Percentiles rank a stretch among this genome's conserved stretches.
phyloP scores from a whole-genome alignment of 225 moss, liverwort and hornwort genomes.

The Bryum argenteum region DNA sequence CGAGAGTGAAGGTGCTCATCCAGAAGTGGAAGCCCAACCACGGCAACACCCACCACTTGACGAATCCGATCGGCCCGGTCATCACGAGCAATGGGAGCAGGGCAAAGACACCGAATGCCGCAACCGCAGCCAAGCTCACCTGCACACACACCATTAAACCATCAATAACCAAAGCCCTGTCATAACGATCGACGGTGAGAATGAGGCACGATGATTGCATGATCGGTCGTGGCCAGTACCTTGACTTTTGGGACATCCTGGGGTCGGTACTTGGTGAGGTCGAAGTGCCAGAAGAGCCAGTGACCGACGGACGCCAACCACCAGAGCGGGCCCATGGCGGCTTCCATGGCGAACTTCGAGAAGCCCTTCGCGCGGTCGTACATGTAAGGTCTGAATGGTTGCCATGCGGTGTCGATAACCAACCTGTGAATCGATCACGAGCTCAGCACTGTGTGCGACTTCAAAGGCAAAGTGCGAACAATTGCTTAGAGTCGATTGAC shows the following conservation, averaged over 20 bases:
- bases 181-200: not conserved
- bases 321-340: slow-evolving; percentile 89
- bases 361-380: slow-evolving; percentile 66
- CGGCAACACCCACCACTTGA: slow-evolving; percentile 91
- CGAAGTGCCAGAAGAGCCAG: slow-evolving; percentile 92
- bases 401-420: slow-evolving; percentile 91
- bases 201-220: no score
- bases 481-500: no score
- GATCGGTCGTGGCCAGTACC: slow-evolving; percentile 29
- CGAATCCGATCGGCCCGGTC: slow-evolving; percentile 73
- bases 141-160: slow-evolving; percentile 24
- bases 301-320: slow-evolving; percentile 86
- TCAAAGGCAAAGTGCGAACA: no score
- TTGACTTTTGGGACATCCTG: slow-evolving; percentile 77
- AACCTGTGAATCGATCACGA: slow-evolving; percentile 47
- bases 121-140: slow-evolving; percentile 75
- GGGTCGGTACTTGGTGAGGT: slow-evolving; percentile 72
- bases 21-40: slow-evolving; percentile 97
- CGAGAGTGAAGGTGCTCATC: slow-evolving; percentile 97
- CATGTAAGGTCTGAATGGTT: slow-evolving; percentile 80
- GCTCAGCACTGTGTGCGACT: no score
- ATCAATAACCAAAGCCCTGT: no score
- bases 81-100: slow-evolving; percentile 65
- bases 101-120: slow-evolving; percentile 69
- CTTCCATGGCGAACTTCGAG: slow-evolving; percentile 68